Evolutionary conservation across 768 basidiomycete genomes (phyloP).

Genomic region (Boletus edulis): DNA sequence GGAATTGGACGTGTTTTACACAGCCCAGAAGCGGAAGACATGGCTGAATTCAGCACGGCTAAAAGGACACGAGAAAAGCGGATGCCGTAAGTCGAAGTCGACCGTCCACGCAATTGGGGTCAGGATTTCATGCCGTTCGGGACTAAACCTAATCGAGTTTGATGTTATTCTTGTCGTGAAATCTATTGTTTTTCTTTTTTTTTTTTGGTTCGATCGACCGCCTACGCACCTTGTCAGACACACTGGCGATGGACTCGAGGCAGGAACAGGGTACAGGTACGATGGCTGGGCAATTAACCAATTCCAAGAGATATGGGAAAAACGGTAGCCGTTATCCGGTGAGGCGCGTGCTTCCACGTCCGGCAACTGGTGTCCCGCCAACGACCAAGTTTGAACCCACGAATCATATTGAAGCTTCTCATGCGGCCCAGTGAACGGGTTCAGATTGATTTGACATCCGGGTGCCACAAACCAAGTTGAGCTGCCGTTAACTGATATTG

Average conservation of each 20-base stretch:
- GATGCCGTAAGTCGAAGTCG: conserved; percentile 36
- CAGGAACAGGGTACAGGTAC: not conserved
- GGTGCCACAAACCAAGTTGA: conserved; percentile 11
- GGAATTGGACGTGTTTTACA: conserved; percentile 25
- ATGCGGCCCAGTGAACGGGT: conserved; percentile 2
- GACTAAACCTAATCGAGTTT: conserved; percentile 15
- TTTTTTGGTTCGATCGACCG: not conserved
- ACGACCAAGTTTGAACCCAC: conserved; percentile 12
- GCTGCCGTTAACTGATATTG: conserved; percentile 12
- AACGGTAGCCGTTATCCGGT: conserved; percentile 23
- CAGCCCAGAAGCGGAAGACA: conserved; percentile 17
- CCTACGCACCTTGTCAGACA: not conserved
- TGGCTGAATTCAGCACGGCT: conserved; percentile 18
- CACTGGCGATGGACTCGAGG: not conserved
- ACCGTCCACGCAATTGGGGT: conserved; percentile 25
- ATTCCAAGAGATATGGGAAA: conserved; percentile 4
- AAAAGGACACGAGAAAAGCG: conserved; percentile 36
- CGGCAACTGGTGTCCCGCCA: conserved; percentile 15
- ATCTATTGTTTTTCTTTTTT: not conserved
- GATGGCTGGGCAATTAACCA: not conserved
- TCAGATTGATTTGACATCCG: conserved; percentile 8
- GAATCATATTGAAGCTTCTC: conserved; percentile 11
- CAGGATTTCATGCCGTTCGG: conserved; percentile 17
- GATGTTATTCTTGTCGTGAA: not conserved
- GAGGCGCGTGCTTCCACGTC: conserved; percentile 15